Evolutionary conservation across 192 early-diverging fungal genomes (phyloP), one percentile per base, ranked within the genome.

Genomic region (Linnemannia hyalina): DNA sequence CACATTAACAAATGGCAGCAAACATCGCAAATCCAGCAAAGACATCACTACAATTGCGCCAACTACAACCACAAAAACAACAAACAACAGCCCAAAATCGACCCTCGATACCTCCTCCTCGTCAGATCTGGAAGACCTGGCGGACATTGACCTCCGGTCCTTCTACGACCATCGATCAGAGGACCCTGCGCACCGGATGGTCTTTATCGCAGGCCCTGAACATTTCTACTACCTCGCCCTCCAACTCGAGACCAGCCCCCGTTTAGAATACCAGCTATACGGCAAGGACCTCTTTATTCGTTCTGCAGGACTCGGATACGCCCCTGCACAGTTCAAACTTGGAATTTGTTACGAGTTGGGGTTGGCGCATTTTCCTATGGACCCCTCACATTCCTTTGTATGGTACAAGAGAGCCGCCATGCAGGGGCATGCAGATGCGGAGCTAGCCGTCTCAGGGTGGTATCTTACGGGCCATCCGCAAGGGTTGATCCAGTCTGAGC

Each of bases 331-430:
- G 40, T 91, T 91, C 70, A 85, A 89, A 57, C 77, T 93, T 0
- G 92, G 92, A 20, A 91, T 91, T 35, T 91, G 91, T 75, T 93
- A 91, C 68, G 92, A 93, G 68, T 86, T 92, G 41, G 92, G 92
- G 9, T 85, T 90, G 41, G 78, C 90, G 0, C 86, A 88, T 44
- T 91, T 91, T 52, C 82, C 83, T 20, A 80, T 74, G 36, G 92
- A 92, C 49, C 85, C 92, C 3, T 84, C 89, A 29, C 80, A 89
- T 15, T 90, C 90, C 9, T 85, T 90, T 73, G 89, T 89, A 32
- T 95, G 93, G 94, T 95, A 95, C 74, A 77, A 77, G 42, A 80
- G 89, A 29, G 94, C 94, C 11, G 94, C 94, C 18, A 57, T 88
- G 22, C 92, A 95, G 49, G 92, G 93, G 0, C 90, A 95, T 77